phyloP scores from a whole-genome alignment of 108 stramenopile species.

The Nitzschia palea region DNA sequence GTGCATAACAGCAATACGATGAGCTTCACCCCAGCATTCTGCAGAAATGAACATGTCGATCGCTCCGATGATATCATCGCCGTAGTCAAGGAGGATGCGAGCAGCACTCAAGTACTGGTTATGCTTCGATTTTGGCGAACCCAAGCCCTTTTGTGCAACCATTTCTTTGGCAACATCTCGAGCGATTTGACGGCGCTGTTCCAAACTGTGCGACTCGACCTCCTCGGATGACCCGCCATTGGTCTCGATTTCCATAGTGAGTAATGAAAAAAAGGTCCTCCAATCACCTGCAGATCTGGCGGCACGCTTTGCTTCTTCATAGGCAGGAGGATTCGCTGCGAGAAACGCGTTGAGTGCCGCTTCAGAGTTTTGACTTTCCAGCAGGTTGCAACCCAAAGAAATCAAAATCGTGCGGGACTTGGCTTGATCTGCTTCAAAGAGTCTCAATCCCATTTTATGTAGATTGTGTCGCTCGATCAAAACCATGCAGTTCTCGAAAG shows the following conservation, averaged over 20 bases:
- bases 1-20: constrained; percentile 50
- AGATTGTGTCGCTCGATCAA: constrained; percentile 72
- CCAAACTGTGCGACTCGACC: constrained; percentile 21
- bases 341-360: constrained; percentile 72
- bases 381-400: constrained; percentile 62
- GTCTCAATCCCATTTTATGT: constrained; percentile 54
- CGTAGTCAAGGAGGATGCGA: constrained; percentile 76
- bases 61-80: constrained; percentile 60
- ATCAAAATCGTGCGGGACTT: constrained; percentile 46
- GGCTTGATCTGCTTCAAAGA: constrained; percentile 41
- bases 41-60: constrained; percentile 71
- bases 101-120: constrained; percentile 62
- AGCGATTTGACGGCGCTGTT: constrained; percentile 27
- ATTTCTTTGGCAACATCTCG: constrained; percentile 44
- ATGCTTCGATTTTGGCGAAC: constrained; percentile 26
- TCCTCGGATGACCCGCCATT: constrained; percentile 13
- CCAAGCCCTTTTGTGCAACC: not conserved
- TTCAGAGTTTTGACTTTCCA: constrained; percentile 43
- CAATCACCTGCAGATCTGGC: constrained; percentile 72
- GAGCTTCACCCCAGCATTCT: constrained; percentile 71
- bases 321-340: constrained; percentile 48
- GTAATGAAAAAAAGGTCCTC: constrained; percentile 61
- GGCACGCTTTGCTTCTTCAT: constrained; percentile 68
- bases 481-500: constrained; percentile 59
- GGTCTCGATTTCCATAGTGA: constrained; percentile 15